Conservation (phyloP, 2,329 filamentous ascomycete genomes). For the Colletotrichum chlorophyti region DNA sequence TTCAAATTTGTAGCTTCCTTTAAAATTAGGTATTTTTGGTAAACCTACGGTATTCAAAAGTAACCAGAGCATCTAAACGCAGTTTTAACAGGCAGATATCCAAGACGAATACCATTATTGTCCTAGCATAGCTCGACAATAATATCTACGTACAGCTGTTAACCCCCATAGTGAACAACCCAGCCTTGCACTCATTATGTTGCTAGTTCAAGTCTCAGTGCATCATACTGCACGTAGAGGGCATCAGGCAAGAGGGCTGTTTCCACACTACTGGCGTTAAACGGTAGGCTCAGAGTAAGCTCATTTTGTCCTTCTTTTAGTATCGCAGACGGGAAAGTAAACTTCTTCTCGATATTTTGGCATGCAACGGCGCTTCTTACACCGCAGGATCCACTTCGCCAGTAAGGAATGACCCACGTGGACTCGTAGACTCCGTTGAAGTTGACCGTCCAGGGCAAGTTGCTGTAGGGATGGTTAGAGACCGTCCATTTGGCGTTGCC, state of each 20-base stretch:
- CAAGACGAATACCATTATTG: too few relatives aligned
- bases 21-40: too few relatives aligned
- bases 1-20: too few relatives aligned
- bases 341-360: constrained; percentile 67
- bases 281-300: constrained; percentile 64
- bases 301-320: constrained; percentile 61
- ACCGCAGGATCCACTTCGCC: constrained; percentile 57
- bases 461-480: constrained; percentile 53
- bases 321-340: constrained; percentile 57
- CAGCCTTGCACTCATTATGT: constrained; percentile 31
- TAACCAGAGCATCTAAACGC: too few relatives aligned
- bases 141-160: too few relatives aligned
- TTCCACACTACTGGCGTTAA: constrained; percentile 65
- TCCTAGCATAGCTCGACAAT: too few relatives aligned
- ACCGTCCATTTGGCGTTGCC: constrained; percentile 66
- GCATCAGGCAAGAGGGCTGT: constrained; percentile 60
- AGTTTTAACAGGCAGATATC: too few relatives aligned
- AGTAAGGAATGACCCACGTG: constrained; percentile 63
- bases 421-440: constrained; percentile 50
- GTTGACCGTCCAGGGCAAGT: constrained; percentile 54
- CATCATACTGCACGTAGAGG: constrained; percentile 72
- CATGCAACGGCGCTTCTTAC: constrained; percentile 66
- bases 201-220: constrained; percentile 63
- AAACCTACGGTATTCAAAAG: too few relatives aligned
- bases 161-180: too few relatives aligned